Evolutionary conservation across 371 early-diverging fungal genomes (phyloP).

Genomic region (Fennellomyces sp.): DNA sequence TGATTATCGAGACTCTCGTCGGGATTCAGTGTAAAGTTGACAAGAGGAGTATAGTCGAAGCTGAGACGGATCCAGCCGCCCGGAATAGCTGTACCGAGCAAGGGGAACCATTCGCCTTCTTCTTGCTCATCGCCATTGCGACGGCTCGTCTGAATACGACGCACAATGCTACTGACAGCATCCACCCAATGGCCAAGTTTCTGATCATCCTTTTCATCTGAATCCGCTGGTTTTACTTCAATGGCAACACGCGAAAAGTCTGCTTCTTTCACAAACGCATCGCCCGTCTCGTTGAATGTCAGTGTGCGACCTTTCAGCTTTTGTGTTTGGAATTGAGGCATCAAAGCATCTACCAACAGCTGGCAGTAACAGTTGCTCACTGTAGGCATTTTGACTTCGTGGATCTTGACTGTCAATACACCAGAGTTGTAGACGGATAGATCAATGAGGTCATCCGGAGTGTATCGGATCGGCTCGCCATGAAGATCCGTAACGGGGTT

Average conservation of each 20-base stretch:
- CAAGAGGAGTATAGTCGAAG: constrained; percentile 54
- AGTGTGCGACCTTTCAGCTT: constrained; percentile 37
- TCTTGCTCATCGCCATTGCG: constrained; percentile 12
- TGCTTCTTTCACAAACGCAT: constrained; percentile 64
- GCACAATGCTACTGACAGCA: constrained; percentile 30
- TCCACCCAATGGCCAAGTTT: constrained; percentile 45
- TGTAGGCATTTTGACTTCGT: constrained; percentile 38
- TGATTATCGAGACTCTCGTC: constrained; percentile 65
- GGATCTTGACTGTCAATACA: constrained; percentile 39
- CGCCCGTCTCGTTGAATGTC: constrained; percentile 43
- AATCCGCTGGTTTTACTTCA: constrained; percentile 42
- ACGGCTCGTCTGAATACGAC: constrained; percentile 34
- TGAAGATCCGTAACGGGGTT: constrained; percentile 28
- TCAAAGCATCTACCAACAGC: constrained; percentile 38
- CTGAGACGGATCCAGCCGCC: constrained; percentile 47
- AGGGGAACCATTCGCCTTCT: constrained; percentile 38
- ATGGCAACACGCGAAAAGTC: constrained; percentile 65
- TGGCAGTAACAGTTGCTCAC: constrained; percentile 32
- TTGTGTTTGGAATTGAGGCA: constrained; percentile 44
- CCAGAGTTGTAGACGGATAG: constrained; percentile 40
- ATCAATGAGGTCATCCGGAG: constrained; percentile 50
- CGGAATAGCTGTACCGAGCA: constrained; percentile 40
- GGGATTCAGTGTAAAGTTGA: constrained; percentile 52
- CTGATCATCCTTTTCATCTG: constrained; percentile 33
- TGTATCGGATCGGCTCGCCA: constrained; percentile 33